Evolutionary conservation across 2,329 filamentous ascomycete species (phyloP), one percentile per base, ranked within the genome.

Genomic region (Penicillium polonicum): DNA sequence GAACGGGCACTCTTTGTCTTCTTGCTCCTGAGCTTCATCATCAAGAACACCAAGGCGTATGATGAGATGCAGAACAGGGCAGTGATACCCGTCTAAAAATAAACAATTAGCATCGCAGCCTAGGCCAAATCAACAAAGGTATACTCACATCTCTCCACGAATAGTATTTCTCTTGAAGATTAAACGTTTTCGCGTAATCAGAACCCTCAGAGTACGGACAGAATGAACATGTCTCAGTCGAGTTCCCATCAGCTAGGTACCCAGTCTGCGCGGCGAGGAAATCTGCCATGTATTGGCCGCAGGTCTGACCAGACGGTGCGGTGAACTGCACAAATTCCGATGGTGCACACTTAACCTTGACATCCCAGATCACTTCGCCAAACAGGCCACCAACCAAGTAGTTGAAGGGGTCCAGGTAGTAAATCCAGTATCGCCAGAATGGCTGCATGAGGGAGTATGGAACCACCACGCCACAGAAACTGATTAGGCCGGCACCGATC

Each of bases 21-120:
- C 69, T 80, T 81, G 38, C 76, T 80, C 57, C 79, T 68, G 44
- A 80, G 61, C 67, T 80, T 81, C 79, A 80, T 81, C 72, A 80
- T 75, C 25, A 78, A 42, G 62, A 77, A 80, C 1, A 81, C 79
- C 53, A 78, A 56, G 5, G 65, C 72, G 58, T 81, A 81, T 2
- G 73, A 74, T 2, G 68, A 70, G 48, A 78, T 64, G 46, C 73
- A 78, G 61, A 79, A 80, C 2, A 80, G 60, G 3, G 75, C 77
- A 9, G 76, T 77, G 42, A 80, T 79, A 1, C 71, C 73, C 19
- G 70, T 73, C 72, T 74, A 54, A 10, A 38, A 3, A 35, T 5
- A 4, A 15, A 19, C 2, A 1, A 27, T 66, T 41, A 65, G 51
- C 46, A 36, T 41, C 31, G 3, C 4, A 35, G 15, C 12, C 3